phyloP scores from a whole-genome alignment of 2,329 filamentous ascomycete species.

The Trichoderma simmonsii region DNA sequence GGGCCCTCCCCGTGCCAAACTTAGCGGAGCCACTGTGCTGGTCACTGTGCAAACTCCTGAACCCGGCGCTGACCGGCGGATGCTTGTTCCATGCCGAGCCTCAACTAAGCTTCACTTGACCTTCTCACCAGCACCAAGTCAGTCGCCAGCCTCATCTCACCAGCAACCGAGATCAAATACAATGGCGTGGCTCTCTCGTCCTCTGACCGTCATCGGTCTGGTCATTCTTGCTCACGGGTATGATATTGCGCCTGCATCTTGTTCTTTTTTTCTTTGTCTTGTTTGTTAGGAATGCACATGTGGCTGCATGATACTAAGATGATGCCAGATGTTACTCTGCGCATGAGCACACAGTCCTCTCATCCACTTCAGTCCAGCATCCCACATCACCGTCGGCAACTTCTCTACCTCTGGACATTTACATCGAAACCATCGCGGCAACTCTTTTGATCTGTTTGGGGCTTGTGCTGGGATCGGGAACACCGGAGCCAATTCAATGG shows the following conservation, averaged over 20 bases:
- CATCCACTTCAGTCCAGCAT: conserved; percentile 51
- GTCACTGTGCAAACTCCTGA: not conserved
- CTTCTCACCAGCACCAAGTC: not conserved
- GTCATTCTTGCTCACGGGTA: conserved; percentile 13
- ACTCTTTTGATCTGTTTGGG: conserved; percentile 79
- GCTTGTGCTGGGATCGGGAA: conserved; percentile 73
- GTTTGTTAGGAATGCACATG: not conserved
- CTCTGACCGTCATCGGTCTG: conserved; percentile 13
- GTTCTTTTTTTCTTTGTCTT: not conserved
- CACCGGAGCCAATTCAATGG: conserved; percentile 82
- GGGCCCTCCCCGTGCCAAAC: not conserved
- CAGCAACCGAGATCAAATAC: not conserved
- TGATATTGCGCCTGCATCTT: not conserved
- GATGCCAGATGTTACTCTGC: conserved; percentile 83
- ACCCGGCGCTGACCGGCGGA: not conserved
- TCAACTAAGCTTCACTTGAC: not conserved
- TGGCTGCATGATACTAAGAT: not conserved
- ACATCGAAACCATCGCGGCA: conserved; percentile 78
- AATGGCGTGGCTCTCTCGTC: conserved; percentile 14
- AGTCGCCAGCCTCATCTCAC: not conserved
- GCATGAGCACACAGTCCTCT: conserved; percentile 81
- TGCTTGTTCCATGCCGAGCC: conserved; percentile 3
- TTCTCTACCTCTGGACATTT: conserved; percentile 78
- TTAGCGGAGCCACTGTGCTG: not conserved
- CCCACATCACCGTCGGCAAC: conserved; percentile 40